phyloP scores from a whole-genome alignment of 169 alveolate genomes.

The Eimeria necatrix region DNA sequence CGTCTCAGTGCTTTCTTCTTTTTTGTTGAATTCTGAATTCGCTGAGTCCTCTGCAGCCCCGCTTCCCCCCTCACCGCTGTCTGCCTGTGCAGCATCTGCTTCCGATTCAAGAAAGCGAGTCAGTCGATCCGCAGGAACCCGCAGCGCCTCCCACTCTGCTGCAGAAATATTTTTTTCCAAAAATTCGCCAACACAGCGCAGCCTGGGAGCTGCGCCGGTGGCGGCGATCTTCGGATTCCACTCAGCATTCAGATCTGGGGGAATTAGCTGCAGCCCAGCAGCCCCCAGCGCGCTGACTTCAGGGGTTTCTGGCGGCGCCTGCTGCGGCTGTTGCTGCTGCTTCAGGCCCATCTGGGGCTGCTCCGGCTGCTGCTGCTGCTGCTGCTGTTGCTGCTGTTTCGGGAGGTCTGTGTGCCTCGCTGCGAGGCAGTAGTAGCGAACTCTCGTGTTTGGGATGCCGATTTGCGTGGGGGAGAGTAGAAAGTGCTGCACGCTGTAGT shows the following conservation, averaged over 20 bases:
- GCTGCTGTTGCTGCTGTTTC: neutral
- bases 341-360: neutral
- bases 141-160: conserved; percentile 32
- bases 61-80: neutral
- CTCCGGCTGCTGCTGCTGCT: neutral
- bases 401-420: conserved; percentile 62
- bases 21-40: neutral
- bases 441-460: conserved; percentile 90
- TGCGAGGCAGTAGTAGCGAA: conserved; percentile 90
- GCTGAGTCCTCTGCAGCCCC: neutral
- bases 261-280: conserved; percentile 38
- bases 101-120: neutral
- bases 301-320: neutral
- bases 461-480: conserved; percentile 88
- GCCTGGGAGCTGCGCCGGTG: neutral
- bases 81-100: neutral
- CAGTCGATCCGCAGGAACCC: conserved; percentile 1
- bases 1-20: neutral
- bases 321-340: conserved; percentile 43
- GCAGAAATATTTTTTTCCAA: neutral
- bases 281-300: neutral
- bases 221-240: neutral
- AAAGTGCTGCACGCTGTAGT: conserved; percentile 84
- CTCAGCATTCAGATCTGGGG: neutral
- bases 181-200: neutral